These are phyloP conservation scores for Aurantiochytrium sp. DNA, from an alignment of 108 stramenopile genomes.

Conservation along the genomic window DNA sequence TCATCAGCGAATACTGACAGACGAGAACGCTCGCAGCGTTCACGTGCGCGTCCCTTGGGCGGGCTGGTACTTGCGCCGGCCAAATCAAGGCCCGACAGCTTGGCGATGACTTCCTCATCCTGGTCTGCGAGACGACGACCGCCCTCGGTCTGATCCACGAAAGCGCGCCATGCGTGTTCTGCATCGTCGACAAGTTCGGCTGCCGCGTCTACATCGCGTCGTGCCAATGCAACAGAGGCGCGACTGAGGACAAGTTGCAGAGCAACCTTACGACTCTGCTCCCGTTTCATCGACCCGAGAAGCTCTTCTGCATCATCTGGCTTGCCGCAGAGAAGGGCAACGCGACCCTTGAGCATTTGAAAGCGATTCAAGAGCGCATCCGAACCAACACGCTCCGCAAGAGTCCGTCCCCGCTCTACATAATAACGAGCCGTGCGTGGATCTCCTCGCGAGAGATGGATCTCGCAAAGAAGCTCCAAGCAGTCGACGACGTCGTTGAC, in stretches of 20 bases:
- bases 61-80: background rate
- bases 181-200: background rate
- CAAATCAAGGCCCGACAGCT: background rate
- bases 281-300: background rate
- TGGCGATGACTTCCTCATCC: background rate
- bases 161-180: background rate
- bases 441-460: background rate
- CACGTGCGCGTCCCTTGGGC: background rate
- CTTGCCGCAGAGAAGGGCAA: background rate
- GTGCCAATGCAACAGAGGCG: background rate
- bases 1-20: background rate
- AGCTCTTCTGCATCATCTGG: background rate
- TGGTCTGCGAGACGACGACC: background rate
- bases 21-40: background rate
- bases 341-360: background rate
- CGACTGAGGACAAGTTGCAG: background rate
- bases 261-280: background rate
- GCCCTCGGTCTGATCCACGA: background rate
- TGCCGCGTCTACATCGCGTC: background rate
- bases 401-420: background rate
- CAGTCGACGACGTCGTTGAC: background rate
- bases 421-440: background rate
- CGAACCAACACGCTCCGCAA: background rate
- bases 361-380: background rate
- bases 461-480: background rate